These are phyloP conservation scores for Aspergillus persii DNA, from an alignment of 2,329 filamentous ascomycete genomes.

Conservation along the genomic window DNA sequence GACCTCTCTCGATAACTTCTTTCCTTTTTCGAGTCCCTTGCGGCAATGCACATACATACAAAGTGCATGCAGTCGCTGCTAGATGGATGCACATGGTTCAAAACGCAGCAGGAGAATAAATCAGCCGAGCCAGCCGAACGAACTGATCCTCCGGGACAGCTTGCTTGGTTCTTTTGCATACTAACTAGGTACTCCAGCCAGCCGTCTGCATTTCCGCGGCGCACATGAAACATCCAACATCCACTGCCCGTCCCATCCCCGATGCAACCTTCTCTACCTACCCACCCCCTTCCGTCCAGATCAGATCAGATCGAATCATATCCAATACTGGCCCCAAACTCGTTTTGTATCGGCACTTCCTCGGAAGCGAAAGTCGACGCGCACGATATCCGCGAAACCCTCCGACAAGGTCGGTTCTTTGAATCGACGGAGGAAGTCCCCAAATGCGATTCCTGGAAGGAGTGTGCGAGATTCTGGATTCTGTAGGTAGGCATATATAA, in stretches of 20 bases:
- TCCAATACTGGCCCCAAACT: conserved; percentile 77
- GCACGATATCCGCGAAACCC: conserved; percentile 77
- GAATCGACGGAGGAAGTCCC: conserved; percentile 69
- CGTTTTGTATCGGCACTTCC: conserved; percentile 66
- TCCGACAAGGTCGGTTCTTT: conserved; percentile 69
- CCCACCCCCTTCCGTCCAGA: not conserved
- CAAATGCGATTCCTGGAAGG: conserved; percentile 79
- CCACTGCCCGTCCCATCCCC: not conserved
- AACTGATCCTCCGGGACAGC: not conserved
- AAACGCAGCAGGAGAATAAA: not conserved
- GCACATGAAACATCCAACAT: not conserved
- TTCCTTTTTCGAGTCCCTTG: not conserved
- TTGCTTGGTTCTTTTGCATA: not conserved
- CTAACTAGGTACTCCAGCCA: not conserved
- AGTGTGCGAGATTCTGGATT: conserved; percentile 78
- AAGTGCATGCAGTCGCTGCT: not conserved
- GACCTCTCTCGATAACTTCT: too few species aligned
- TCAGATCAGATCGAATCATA: conserved; percentile 59
- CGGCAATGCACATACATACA: not conserved
- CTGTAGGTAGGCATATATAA: conserved; percentile 15
- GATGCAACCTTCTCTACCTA: not conserved
- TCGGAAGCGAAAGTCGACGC: conserved; percentile 72
- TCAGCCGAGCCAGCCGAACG: not conserved
- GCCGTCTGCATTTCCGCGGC: not conserved
- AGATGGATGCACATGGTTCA: not conserved